Conservation (phyloP, 208 protist species). For the Phytomonas serpens region DNA sequence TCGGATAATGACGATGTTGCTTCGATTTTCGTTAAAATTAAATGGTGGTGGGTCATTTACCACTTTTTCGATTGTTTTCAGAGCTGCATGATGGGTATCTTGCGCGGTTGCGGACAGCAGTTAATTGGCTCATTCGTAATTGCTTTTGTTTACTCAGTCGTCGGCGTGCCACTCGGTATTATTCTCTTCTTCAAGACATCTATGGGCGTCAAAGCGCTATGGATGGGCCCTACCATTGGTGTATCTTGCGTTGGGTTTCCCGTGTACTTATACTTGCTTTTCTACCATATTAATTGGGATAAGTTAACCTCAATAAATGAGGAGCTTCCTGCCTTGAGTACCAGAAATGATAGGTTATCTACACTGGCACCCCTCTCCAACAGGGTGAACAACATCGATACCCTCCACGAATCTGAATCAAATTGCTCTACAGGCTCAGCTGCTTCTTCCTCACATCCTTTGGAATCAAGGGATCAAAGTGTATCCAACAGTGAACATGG, state of each 20-base stretch:
- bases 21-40: conserved; percentile 23
- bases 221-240: conserved; percentile 56
- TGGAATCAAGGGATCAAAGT: neutral
- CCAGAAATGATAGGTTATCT: conserved; percentile 22
- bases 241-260: conserved; percentile 50
- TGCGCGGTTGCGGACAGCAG: conserved; percentile 68
- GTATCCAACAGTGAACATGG: neutral
- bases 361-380: neutral
- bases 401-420: neutral
- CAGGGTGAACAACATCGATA: neutral
- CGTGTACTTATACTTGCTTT: conserved; percentile 51
- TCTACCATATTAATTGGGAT: conserved; percentile 60
- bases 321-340: conserved; percentile 18
- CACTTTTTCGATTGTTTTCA: conserved; percentile 68
- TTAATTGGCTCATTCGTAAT: conserved; percentile 48
- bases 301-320: conserved; percentile 24
- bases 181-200: conserved; percentile 48
- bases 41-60: conserved; percentile 40
- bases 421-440: neutral
- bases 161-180: conserved; percentile 57
- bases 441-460: neutral
- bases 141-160: conserved; percentile 55
- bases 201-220: conserved; percentile 58
- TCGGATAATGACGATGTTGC: conserved; percentile 27
- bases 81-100: conserved; percentile 75